Conservation (phyloP, 2,329 filamentous ascomycete species). For the Plectosphaerella cucumerina region DNA sequence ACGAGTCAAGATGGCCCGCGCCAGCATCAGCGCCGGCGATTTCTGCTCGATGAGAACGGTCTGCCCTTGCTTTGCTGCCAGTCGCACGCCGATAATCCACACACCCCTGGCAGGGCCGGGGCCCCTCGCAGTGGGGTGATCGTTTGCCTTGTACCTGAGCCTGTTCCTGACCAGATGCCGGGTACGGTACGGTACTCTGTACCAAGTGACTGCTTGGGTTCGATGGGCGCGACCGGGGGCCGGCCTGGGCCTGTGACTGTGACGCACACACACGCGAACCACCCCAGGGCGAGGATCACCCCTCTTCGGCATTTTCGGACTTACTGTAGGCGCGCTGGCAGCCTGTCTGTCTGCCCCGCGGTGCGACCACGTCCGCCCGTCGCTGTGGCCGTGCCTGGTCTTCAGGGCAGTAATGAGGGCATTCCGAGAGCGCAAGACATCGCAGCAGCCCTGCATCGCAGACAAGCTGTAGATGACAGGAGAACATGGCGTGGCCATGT, state of each 20-base stretch:
- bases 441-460: too few relatives aligned
- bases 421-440: too few relatives aligned
- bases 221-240: neutral
- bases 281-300: neutral
- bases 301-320: neutral
- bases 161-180: neutral
- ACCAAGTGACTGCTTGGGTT: neutral
- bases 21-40: neutral
- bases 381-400: too few relatives aligned
- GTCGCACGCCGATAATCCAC: neutral
- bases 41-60: neutral
- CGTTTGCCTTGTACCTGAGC: neutral
- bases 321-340: neutral
- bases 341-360: neutral
- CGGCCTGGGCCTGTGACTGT: conserved; percentile 1
- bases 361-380: too few relatives aligned
- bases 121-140: neutral
- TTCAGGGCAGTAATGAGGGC: too few relatives aligned
- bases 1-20: neutral
- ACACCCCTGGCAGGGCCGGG: too few relatives aligned
- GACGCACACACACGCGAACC: neutral
- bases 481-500: too few relatives aligned
- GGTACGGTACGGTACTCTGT: neutral
- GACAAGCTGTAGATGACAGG: too few relatives aligned
- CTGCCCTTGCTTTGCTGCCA: neutral